These are phyloP conservation scores for Xylaria venustula DNA, from an alignment of 495 filamentous ascomycete species.

Conservation along the genomic window DNA sequence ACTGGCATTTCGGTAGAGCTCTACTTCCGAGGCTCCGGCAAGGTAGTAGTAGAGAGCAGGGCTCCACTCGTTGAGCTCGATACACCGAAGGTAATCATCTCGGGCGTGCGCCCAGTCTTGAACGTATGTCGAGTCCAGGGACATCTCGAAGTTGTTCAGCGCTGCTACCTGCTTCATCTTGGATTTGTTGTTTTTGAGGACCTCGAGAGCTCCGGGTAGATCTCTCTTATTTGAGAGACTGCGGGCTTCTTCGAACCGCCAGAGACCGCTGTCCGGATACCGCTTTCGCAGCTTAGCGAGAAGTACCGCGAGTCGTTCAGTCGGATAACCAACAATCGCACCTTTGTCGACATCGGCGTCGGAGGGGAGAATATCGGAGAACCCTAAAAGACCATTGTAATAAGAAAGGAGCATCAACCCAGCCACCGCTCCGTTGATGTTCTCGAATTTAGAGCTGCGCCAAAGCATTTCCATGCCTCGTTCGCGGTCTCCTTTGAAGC, in stretches of 20 bases:
- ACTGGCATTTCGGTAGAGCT: conserved; percentile 68
- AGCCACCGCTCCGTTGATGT: conserved; percentile 88
- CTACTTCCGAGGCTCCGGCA: conserved; percentile 72
- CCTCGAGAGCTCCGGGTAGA: conserved; percentile 64
- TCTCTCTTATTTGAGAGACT: conserved; percentile 67
- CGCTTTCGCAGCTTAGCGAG: conserved; percentile 69
- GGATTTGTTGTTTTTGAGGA: conserved; percentile 59
- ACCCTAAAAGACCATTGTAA: conserved; percentile 81
- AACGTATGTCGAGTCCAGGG: conserved; percentile 74
- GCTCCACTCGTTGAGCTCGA: conserved; percentile 88
- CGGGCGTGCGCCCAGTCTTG: conserved; percentile 71
- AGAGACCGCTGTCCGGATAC: conserved; percentile 81
- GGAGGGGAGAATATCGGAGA: conserved; percentile 81
- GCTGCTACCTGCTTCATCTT: conserved; percentile 83
- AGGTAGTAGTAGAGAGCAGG: conserved; percentile 89
- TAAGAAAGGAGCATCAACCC: conserved; percentile 78
- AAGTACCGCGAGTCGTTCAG: conserved; percentile 63
- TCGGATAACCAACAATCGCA: conserved; percentile 66
- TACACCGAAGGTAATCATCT: conserved; percentile 71
- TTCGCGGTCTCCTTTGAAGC: conserved; percentile 88
- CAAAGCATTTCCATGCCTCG: conserved; percentile 83
- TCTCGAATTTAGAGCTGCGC: conserved; percentile 84
- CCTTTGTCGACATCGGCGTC: conserved; percentile 50
- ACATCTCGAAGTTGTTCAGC: conserved; percentile 79
- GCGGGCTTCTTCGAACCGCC: conserved; percentile 87